Base-by-base conservation (phyloP, 768 basidiomycete genomes). In the Amanita fuliginea region DNA sequence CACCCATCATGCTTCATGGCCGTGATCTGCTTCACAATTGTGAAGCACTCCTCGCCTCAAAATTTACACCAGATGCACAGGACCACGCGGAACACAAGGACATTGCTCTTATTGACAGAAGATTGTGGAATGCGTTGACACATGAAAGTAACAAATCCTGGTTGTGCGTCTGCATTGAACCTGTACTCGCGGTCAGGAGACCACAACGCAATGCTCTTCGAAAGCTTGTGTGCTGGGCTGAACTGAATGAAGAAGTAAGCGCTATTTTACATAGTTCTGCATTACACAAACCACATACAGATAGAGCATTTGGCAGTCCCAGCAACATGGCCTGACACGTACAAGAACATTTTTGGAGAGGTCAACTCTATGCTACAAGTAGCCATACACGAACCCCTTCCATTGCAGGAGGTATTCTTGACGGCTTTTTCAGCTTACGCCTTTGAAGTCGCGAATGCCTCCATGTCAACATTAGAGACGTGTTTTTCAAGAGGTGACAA, bases 321-420 rank as follows among this genome's bases (percentile, higher is more conserved):
- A 4, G 40, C 58, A 3, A 49, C 57, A 26, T 73, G 69, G 71
- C 48, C 65, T n/a, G 51, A 45, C 36, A 48, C 47, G 21, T 64
- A 70, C 54, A 54, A 54, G 30, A 53, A 60, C 39, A 57, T 71
- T 24, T 71, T 72, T 50, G 49, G 51, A 7, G 30, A 32, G 3
- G 32, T 34, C 22, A 18, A 41, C 24, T 43, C 19, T n/a, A 19
- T 13, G 4, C 14, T 46, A 13, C 51, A 18, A 18, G 30, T 45
- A 40, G 14, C 35, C 11, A 16, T 39, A 13, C 34, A 46, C 14
- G 62, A 65, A 21, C 67, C 67, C 5, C 37, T 67, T n/a, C 45
- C 54, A 14, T 56, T 83, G n/a, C 72, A 71, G 13, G 74, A 77
- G 52, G 67, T 81, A 30, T 60, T 82, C 46, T 57, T 79, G 14